Evolutionary conservation across 2,329 filamentous ascomycete genomes (phyloP).

Genomic region (Phialocephala sp.): DNA sequence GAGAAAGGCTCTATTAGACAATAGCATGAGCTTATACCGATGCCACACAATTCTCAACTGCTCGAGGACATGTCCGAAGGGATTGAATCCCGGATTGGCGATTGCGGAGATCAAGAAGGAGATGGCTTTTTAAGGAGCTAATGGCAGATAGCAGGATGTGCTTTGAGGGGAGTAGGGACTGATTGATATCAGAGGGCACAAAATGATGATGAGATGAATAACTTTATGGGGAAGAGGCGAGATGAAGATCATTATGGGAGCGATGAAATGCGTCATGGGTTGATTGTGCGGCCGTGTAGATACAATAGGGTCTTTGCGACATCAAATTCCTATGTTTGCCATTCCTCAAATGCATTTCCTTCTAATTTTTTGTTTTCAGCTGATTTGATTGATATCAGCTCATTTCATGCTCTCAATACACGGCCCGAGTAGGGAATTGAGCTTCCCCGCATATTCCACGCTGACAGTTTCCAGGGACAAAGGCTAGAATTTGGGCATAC

Average conservation of each 20-base stretch:
- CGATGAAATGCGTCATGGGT: slow-evolving; percentile 19
- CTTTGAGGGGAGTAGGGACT: slow-evolving; percentile 47
- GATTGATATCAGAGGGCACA: slow-evolving; percentile 13
- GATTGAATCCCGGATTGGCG: slow-evolving; percentile 90
- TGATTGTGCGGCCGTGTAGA: slow-evolving; percentile 31
- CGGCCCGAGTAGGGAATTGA: neutral
- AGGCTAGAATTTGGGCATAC: neutral
- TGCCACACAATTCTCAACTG: slow-evolving; percentile 99
- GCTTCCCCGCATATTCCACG: neutral
- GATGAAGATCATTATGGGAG: slow-evolving; percentile 21
- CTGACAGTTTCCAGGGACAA: neutral
- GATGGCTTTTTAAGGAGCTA: slow-evolving; percentile 63
- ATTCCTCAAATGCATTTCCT: neutral
- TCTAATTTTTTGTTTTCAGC: neutral
- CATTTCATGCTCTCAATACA: neutral
- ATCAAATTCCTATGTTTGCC: slow-evolving; percentile 19
- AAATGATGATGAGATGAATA: slow-evolving; percentile 8
- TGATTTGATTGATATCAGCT: neutral
- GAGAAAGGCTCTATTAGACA: slow-evolving; percentile 91
- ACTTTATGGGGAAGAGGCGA: slow-evolving; percentile 8
- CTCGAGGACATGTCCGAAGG: slow-evolving; percentile 97
- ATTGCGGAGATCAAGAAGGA: slow-evolving; percentile 99
- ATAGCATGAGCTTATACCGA: slow-evolving; percentile 98
- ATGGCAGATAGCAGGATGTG: neutral
- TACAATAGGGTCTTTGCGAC: slow-evolving; percentile 19